These are phyloP conservation scores for Breviolum minutum DNA, from an alignment of 73 alveolate species.

Conservation along the genomic window DNA sequence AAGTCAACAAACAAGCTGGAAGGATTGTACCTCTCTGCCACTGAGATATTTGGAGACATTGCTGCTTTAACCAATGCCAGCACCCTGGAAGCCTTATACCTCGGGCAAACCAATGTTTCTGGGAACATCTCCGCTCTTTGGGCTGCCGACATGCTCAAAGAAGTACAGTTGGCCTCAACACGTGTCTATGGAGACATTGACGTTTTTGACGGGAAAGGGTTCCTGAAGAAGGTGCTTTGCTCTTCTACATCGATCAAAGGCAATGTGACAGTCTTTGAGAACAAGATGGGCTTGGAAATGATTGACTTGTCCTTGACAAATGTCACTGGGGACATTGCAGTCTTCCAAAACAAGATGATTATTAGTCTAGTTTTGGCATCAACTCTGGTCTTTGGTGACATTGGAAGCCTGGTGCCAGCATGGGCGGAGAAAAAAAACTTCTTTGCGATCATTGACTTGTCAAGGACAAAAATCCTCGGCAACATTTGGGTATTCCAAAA, in stretches of 20 bases:
- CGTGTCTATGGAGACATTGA: neutral
- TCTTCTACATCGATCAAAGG: neutral
- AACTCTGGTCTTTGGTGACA: neutral
- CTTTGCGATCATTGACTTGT: neutral
- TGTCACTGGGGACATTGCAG: constrained; percentile 1
- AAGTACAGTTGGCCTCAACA: neutral
- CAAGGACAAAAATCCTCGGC: neutral
- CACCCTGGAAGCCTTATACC: neutral
- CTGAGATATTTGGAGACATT: neutral
- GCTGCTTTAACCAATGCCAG: neutral
- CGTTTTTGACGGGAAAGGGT: neutral
- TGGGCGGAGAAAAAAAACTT: neutral
- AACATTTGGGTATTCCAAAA: neutral
- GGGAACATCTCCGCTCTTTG: neutral
- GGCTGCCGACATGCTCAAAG: neutral
- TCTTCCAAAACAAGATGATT: neutral
- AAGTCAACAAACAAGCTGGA: neutral
- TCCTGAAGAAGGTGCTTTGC: neutral
- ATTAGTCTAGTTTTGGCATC: neutral
- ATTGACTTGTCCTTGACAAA: neutral
- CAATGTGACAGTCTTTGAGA: neutral
- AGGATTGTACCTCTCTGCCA: neutral
- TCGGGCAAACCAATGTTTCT: neutral
- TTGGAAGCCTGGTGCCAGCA: neutral
- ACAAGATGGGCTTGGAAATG: neutral